Evolutionary conservation across 2,329 filamentous ascomycete genomes (phyloP), one percentile per base, ranked within the genome.

Genomic region (Colletotrichum incanum): DNA sequence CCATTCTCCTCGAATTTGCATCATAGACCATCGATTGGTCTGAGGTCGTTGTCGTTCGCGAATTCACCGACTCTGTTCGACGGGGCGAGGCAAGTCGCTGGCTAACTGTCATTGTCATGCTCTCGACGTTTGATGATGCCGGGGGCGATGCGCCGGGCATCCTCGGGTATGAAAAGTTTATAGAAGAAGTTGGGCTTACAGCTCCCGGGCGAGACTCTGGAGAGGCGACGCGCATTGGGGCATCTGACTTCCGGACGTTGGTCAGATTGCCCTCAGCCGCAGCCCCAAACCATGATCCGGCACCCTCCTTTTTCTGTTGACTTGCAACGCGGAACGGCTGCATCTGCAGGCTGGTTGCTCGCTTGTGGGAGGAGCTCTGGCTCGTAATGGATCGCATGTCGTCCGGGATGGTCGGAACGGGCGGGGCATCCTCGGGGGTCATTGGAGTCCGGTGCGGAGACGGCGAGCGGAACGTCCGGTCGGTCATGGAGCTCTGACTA

Each of bases 401-500:
- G 49, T 87, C 83, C 3, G 94, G 94, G 34, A 98, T 86, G 5
- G 88, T 86, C 45, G 95, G 95, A 2, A 98, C 91, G 1, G 94
- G 94, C 39, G 94, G 94, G 64, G 89, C 86, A 76, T 89, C 84
- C 61, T 83, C 80, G 26, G 79, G 76, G 52, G 79, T 80, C 74
- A 80, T 82, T 71, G 81, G 79, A 55, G 81, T 81, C n/a, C 73
- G 69, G 81, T 86, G 86, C 79, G 80, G 86, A 73, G 81, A 28
- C 78, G 88, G 94, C 5, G 93, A 93, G 76, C 95, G 91, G 81
- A 98, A 98, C 0, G 94, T 95, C 70, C 96, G 90, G 80, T 96
- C 93, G 39, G 90, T 92, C 95, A 98, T 97, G 61, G 95, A 98
- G 28, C 91, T 89, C 37, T 89, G 89, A 82, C 95, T 97, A 67